A percentile compares a stretch with the other conserved stretches of the same genome.
phyloP scores from a whole-genome alignment of 2,329 filamentous ascomycete genomes.

The Trichoderma afroharzianum region DNA sequence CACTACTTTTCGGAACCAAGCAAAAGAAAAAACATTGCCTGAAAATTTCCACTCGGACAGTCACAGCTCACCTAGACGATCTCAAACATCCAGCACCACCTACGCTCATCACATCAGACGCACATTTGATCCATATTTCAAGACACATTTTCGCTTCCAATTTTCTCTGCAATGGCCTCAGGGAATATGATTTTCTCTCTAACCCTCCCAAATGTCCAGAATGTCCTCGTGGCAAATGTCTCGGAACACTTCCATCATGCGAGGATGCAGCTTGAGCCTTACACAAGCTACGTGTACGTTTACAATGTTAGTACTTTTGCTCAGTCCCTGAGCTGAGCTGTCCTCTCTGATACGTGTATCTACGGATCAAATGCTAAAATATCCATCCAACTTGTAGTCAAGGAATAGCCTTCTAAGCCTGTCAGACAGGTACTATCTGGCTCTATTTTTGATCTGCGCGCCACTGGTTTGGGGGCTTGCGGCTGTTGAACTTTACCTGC shows the following conservation, averaged over 20 bases:
- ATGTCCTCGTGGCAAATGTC: neutral
- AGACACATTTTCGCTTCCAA: neutral
- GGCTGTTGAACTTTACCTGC: neutral
- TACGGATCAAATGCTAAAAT: neutral
- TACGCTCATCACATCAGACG: neutral
- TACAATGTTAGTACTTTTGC: neutral
- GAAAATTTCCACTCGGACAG: neutral
- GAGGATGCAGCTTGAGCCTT: neutral
- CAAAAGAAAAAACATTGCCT: neutral
- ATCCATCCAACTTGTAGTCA: neutral
- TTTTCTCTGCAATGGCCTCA: neutral
- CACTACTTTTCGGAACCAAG: neutral
- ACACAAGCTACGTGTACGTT: neutral
- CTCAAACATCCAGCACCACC: neutral
- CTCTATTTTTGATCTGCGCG: neutral
- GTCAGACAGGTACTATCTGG: neutral
- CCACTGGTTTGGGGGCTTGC: neutral
- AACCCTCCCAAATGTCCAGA: neutral
- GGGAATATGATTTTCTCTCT: neutral
- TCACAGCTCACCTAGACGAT: neutral
- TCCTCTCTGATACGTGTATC: neutral
- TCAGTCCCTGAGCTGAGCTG: neutral
- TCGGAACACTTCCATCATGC: neutral
- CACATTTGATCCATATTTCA: neutral
- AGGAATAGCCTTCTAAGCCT: neutral